Conservation (phyloP, 2,329 filamentous ascomycete genomes). For the Aspergillus sp. region DNA sequence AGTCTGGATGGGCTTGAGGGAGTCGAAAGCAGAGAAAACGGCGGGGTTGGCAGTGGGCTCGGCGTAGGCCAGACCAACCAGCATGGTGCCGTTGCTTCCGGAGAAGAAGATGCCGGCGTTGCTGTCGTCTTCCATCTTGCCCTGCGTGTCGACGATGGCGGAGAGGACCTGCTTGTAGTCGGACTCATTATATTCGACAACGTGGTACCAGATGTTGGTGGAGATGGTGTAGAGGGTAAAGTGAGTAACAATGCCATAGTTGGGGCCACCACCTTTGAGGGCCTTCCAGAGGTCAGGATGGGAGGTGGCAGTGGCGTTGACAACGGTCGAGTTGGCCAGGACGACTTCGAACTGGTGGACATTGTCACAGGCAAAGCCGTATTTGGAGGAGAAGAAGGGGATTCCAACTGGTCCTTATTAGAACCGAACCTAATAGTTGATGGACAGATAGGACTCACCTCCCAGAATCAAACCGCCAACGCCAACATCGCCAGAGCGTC, state of each 20-base stretch:
- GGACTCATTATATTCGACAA: conserved; percentile 1
- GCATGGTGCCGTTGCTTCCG: not conserved
- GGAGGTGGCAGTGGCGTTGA: conserved; percentile 15
- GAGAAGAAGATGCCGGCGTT: not conserved
- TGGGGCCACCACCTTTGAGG: conserved; percentile 28
- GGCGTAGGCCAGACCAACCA: not conserved
- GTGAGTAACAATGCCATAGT: conserved; percentile 28
- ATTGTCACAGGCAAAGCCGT: not conserved
- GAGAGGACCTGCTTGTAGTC: not conserved
- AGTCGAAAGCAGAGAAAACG: not conserved
- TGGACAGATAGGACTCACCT: not conserved
- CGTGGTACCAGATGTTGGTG: conserved; percentile 1
- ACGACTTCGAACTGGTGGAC: conserved; percentile 8
- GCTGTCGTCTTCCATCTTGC: not conserved
- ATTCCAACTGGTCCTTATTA: not conserved
- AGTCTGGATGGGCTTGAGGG: not conserved
- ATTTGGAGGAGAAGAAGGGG: not conserved
- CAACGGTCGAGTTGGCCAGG: conserved; percentile 11
- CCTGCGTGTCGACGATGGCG: not conserved
- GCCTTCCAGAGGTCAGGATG: conserved; percentile 27
- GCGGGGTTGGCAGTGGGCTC: not conserved
- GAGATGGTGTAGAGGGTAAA: conserved; percentile 17
- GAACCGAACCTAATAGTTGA: not conserved
- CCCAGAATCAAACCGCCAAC: not conserved
- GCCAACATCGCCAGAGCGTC: not conserved